phyloP scores from a whole-genome alignment of 2,329 filamentous ascomycete species.

The Fusarium stilboides region DNA sequence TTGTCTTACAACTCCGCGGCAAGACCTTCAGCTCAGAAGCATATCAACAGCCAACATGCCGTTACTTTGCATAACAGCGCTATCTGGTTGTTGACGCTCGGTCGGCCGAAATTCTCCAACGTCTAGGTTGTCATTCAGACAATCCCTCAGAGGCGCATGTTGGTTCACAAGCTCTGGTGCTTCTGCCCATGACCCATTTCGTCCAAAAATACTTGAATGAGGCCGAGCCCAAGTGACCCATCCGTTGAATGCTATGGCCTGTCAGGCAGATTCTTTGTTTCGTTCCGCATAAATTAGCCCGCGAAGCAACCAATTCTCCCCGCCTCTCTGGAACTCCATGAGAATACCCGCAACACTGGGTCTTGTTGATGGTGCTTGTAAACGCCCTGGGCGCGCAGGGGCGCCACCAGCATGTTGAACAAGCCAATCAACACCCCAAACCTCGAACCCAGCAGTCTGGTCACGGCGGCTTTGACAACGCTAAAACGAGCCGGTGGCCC shows the following conservation, averaged over 20 bases:
- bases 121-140: neutral
- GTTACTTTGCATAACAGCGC: conserved; percentile 23
- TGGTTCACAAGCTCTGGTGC: conserved; percentile 23
- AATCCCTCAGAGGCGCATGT: conserved; percentile 9
- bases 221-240: conserved; percentile 4
- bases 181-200: conserved; percentile 1
- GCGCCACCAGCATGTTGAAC: conserved; percentile 27
- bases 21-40: neutral
- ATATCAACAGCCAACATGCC: conserved; percentile 13
- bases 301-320: conserved; percentile 24
- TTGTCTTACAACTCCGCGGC: conserved; percentile 1
- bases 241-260: neutral
- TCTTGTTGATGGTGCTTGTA: conserved; percentile 31
- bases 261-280: conserved; percentile 16
- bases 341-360: conserved; percentile 22
- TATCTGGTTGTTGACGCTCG: conserved; percentile 1
- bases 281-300: conserved; percentile 26
- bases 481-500: conserved; percentile 50
- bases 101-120: neutral
- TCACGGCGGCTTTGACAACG: conserved; percentile 52
- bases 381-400: conserved; percentile 41
- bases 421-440: conserved; percentile 44
- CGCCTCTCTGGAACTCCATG: conserved; percentile 13
- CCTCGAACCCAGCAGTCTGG: conserved; percentile 53
- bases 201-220: conserved; percentile 24